Evolutionary conservation across 352 stramenopile species (phyloP), one percentile per base, ranked within the genome.

Genomic region (Globisporangium okanoganense): DNA sequence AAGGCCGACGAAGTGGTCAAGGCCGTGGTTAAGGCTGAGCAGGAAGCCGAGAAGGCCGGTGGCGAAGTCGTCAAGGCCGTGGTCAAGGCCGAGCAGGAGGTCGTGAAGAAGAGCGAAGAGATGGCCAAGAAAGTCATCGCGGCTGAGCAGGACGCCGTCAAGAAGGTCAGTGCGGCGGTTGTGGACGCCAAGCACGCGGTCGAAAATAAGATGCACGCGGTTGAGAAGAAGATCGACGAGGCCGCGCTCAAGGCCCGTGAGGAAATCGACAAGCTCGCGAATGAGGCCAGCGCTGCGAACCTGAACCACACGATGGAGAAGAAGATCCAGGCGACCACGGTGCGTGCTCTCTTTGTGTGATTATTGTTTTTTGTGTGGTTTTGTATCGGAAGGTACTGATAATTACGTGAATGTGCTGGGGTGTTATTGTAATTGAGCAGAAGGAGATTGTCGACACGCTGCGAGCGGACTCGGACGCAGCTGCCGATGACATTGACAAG

Each of bases 261-360:
- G 14, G 79, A 87, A 60, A 79, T 92, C 54, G 58, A 77, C 57
- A 84, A 86, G 67, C 63, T 90, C 31, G 69, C 75, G 1, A 45
- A 61, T 4, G 70, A 88, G 29, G 77, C 81, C 8, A 82, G 73
- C 24, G 72, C 83, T 3, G 68, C 73, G 24, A 62, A 68, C 25
- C 68, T 91, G 10, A 54, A 66, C 36, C 64, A 36, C 44, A 76
- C 82, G 57, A 75, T 89, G 44, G 70, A 84, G 59, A 74, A 87
- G 69, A 71, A 91, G 69, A 85, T 91, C 55, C 71, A 82, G 57
- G 70, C 77, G 24, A 87, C 81, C 3, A 89, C 81, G 64, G 79
- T 88, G 61, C 59, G 64, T 64, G 24, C 29, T 36, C 14, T 29
- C 8, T 29, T 16, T 61, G 12, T 5, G 18, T 24, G 3, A 41